Conservation (phyloP, 2,329 filamentous ascomycete species). For the Cryphonectria parasitica region DNA sequence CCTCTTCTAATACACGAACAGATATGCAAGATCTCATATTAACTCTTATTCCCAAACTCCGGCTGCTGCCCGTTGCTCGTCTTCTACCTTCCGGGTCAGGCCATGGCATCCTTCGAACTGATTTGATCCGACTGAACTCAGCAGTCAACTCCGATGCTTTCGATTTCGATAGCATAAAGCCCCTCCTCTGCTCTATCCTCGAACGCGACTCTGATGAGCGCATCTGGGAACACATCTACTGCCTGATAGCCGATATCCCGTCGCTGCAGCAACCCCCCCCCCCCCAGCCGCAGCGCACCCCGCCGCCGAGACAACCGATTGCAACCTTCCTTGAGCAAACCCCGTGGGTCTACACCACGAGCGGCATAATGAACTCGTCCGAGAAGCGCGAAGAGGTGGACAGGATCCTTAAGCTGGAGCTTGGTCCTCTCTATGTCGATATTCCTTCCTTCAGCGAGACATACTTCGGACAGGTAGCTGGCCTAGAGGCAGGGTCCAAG, state of each 20-base stretch:
- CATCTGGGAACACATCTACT: constrained; percentile 45
- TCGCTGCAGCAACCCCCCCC: too few species aligned
- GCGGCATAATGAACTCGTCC: constrained; percentile 42
- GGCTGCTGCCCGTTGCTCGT: not conserved
- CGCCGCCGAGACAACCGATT: too few species aligned
- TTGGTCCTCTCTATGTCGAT: constrained; percentile 41
- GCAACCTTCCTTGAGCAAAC: too few species aligned
- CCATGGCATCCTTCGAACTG: not conserved
- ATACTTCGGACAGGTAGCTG: constrained; percentile 39
- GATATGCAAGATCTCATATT: not conserved
- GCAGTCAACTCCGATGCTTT: constrained; percentile 23
- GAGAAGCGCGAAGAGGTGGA: constrained; percentile 41
- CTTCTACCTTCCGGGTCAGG: not conserved
- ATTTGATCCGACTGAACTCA: not conserved
- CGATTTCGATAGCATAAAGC: constrained; percentile 37
- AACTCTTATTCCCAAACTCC: not conserved
- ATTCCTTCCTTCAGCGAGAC: constrained; percentile 40
- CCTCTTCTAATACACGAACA: not conserved
- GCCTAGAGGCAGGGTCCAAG: constrained; percentile 38
- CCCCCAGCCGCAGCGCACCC: too few species aligned
- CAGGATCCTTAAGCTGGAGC: constrained; percentile 40
- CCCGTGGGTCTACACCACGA: too few species aligned
- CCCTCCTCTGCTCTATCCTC: constrained; percentile 39
- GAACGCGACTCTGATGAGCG: constrained; percentile 35
- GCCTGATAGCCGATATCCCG: constrained; percentile 38